Evolutionary conservation across 441 rosid species (phyloP), one percentile per base, ranked within the genome.

Genomic region (Geranium incanum): DNA sequence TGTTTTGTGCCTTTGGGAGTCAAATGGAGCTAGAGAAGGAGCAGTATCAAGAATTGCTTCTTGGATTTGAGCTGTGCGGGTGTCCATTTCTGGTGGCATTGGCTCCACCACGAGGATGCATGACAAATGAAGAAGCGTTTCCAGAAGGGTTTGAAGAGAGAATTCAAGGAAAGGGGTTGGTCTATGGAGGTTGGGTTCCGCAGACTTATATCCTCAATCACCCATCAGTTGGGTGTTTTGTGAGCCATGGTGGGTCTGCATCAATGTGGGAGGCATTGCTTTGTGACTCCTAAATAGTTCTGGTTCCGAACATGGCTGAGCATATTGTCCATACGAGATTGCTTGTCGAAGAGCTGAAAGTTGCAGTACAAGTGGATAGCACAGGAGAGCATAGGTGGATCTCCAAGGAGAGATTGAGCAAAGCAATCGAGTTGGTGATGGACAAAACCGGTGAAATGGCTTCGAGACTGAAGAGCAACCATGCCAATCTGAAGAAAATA

Each of bases 341-440:
- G n/a, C 37, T 86, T 81, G 77, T 75, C 0, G 74, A 80, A 50
- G 87, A 87, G 77, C 76, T 86, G 63, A 80, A 83, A 71, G 83
- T 85, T 33, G 91, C 82, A 1, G 84, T 88, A 48, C 86, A 85
- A 75, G 87, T 86, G 3, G 78, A 86, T 73, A 83, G 81, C 13
- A 12, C 16, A 62, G 82, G 72, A 81, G 75, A 74, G 73, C 78
- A 78, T 74, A 88, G 90, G 0, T 79, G 89, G 88, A 68, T 86
- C 50, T 79, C 86, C 0, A 83, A 81, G 75, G 84, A 74, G 74
- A 80, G 81, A 13, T 69, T 88, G 75, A 73, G 78, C 55, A 33
- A 75, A 36, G 80, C 88, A 6, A 82, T 86, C 67, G 78, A 66
- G 74, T 75, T 76, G 16, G 85, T 80, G 75, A 88, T 81, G 88